These are phyloP conservation scores for Pneumocystis carinii DNA, from an alignment of 1,139 yeast genomes.

Conservation along the genomic window DNA sequence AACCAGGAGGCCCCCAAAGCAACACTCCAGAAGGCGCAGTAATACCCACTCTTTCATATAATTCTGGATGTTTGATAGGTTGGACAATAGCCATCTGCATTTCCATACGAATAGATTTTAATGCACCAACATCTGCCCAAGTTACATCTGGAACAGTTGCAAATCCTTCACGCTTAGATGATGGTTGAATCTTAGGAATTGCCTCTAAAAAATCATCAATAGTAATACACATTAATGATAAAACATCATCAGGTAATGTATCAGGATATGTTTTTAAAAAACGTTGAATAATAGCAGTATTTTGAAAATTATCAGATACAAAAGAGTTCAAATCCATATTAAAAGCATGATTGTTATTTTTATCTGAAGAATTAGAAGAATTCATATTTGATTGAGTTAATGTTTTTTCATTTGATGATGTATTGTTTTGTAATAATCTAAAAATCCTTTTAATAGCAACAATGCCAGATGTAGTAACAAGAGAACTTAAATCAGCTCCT, in stretches of 20 bases:
- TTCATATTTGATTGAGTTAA: neutral
- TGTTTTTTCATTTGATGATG: neutral
- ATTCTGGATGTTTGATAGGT: constrained; percentile 84
- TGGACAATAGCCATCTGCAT: constrained; percentile 95
- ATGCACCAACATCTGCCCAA: constrained; percentile 91
- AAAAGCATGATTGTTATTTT: constrained; percentile 13
- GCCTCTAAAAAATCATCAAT: constrained; percentile 73
- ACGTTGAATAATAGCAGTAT: constrained; percentile 41
- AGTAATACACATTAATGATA: constrained; percentile 57
- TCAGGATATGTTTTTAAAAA: constrained; percentile 64
- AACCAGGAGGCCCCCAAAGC: constrained; percentile 99
- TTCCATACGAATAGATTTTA: constrained; percentile 65
- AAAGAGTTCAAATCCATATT: constrained; percentile 10
- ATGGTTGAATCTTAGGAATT: constrained; percentile 86
- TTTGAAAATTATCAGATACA: constrained; percentile 17
- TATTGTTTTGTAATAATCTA: constrained; percentile 10
- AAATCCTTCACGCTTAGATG: constrained; percentile 95
- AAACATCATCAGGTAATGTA: constrained; percentile 60
- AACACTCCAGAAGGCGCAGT: constrained; percentile 94
- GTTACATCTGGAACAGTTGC: constrained; percentile 97
- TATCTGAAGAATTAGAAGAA: constrained; percentile 12
- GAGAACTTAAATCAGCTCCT: constrained; percentile 90
- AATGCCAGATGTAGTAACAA: constrained; percentile 91
- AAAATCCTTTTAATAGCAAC: constrained; percentile 87
- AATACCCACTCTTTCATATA: constrained; percentile 80